Conservation (phyloP, 352 stramenopile species). For the Hyaloperonospora brassicae region DNA sequence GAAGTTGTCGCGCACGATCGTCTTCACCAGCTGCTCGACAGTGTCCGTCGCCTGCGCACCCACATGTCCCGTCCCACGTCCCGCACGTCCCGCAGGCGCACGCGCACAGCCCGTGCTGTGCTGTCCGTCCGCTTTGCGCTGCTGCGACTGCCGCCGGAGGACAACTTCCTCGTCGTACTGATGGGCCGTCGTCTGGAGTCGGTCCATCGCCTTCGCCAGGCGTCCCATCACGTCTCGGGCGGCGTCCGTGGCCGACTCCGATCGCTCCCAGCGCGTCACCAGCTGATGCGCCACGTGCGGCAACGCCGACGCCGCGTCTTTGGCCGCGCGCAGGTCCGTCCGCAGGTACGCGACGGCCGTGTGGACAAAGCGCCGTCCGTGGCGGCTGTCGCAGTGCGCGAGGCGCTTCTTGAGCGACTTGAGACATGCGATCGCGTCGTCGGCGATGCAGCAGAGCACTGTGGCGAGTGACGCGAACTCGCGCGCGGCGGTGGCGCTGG, state of each 20-base stretch:
- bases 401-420: conserved; percentile 20
- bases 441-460: conserved; percentile 14
- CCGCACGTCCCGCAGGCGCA: not conserved
- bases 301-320: conserved; percentile 16
- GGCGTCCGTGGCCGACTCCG: conserved; percentile 12
- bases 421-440: conserved; percentile 12
- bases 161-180: conserved; percentile 21
- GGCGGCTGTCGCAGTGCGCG: conserved; percentile 11
- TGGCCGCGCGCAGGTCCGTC: conserved; percentile 14
- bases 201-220: conserved; percentile 9
- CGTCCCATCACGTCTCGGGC: conserved; percentile 15
- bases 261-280: conserved; percentile 6
- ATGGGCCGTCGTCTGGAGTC: conserved; percentile 14
- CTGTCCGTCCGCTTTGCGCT: not conserved
- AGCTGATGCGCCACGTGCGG: conserved; percentile 14
- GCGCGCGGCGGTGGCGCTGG: not conserved
- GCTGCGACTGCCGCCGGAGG: not conserved
- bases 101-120: too few relatives aligned
- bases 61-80: too few relatives aligned
- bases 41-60: conserved; percentile 9
- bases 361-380: conserved; percentile 16
- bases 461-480: conserved; percentile 19
- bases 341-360: conserved; percentile 22
- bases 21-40: conserved; percentile 17
- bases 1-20: conserved; percentile 15